Conservation (phyloP, 1,139 yeast genomes). For the Diutina mesorugosa region DNA sequence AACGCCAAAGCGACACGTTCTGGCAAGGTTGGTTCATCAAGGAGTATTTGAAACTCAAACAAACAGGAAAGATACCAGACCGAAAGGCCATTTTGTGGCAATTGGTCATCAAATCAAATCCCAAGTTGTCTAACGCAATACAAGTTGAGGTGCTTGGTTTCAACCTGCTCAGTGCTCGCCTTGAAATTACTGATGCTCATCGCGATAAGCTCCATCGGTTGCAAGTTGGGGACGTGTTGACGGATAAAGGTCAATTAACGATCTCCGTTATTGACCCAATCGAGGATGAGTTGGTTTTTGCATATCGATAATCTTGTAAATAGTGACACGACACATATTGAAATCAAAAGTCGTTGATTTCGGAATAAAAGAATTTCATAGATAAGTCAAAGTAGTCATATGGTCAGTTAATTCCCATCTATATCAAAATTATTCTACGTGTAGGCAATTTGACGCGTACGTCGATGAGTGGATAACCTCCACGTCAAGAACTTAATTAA, state of each 20-base stretch:
- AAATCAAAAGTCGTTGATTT: not conserved
- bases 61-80: not conserved
- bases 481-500: not conserved
- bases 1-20: not conserved
- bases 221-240: not conserved
- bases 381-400: too few species aligned
- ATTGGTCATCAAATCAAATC: not conserved
- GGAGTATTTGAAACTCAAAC: not conserved
- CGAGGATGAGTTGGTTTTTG: not conserved
- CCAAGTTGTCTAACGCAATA: not conserved
- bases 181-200: not conserved
- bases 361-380: too few species aligned
- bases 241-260: not conserved
- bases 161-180: not conserved
- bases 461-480: not conserved
- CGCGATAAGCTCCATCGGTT: not conserved
- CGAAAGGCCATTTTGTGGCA: not conserved
- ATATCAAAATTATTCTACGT: not conserved
- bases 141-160: slow-evolving; percentile 1
- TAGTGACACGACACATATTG: not conserved
- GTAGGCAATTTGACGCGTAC: not conserved
- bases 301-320: not conserved
- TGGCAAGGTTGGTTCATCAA: not conserved
- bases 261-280: not conserved
- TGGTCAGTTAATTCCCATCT: not conserved